Base-by-base conservation (phyloP, 164 flowering plant species). In the Dillenia suffruticosa region DNA sequence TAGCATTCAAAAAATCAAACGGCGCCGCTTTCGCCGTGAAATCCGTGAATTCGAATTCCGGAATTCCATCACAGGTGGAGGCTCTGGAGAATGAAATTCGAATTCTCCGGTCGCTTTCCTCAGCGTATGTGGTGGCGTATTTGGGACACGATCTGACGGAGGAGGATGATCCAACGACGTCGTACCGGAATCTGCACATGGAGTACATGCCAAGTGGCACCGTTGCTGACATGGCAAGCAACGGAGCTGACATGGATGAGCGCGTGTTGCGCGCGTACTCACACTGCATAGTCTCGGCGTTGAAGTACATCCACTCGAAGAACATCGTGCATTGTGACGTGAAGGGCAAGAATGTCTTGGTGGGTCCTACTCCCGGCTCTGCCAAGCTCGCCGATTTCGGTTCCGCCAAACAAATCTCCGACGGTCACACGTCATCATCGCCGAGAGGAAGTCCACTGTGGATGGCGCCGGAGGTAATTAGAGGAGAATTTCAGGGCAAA, bases 391-490 rank as follows among this genome's bases (percentile, higher is more conserved):
- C 87, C 11, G 97, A 91, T 64, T 88, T 91, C 56, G 97, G 97
- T 0, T 76, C 93, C 6, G 88, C 89, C 26, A 59, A 51, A 49
- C 49, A 50, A 44, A 2, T 68, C n/a, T 11, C 60, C 44, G 62
- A 53, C 44, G 50, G 44, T 8, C 2, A 14, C 2, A 5, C 49
- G 40, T 17, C 64, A 59, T 64, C 2, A 5, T 32, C 32, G 58
- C 76, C 84, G 3, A 75, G 83, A 8, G 97, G 97, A 15, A 88
- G 87, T n/a, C 95, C 95, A 2, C 71, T 85, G 16, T 88, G 92
- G 92, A 90, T 90, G 97, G 95, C 97, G 32, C 97, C 97, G 64
- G 96, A 89, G 74, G 89, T 84, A 4, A 55, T 81, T 2, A 67
- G 89, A 5, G 70, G 80, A 5, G 89, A 85, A 44, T 64, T 14